Evolutionary conservation across 2,329 filamentous ascomycete genomes (phyloP).

Genomic region (Fusarium chuoi): DNA sequence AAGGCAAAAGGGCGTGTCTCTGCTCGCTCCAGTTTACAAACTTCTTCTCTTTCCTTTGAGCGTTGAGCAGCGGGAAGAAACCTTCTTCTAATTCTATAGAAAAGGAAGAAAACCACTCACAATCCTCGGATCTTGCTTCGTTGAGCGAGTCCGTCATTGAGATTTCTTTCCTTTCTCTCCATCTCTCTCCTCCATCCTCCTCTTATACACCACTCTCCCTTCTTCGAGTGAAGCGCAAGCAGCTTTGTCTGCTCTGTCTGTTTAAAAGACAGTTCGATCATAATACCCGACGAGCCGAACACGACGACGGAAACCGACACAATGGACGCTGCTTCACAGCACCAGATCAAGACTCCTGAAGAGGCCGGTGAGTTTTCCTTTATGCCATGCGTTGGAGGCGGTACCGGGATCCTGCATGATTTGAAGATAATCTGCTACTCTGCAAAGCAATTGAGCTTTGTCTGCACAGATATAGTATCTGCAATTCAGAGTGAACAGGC

Average conservation of each 20-base stretch:
- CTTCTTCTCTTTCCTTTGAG: slow-evolving; percentile 33
- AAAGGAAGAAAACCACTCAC: slow-evolving; percentile 40
- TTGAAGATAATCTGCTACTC: slow-evolving; percentile 1
- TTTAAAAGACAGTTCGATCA: slow-evolving; percentile 24
- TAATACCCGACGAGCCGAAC: slow-evolving; percentile 33
- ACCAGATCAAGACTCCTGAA: slow-evolving; percentile 67
- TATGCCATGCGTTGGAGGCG: background rate
- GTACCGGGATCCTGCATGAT: slow-evolving; percentile 14
- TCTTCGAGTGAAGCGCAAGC: slow-evolving; percentile 43
- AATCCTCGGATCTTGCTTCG: slow-evolving; percentile 36
- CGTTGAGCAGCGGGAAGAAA: slow-evolving; percentile 43
- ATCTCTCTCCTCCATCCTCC: slow-evolving; percentile 6
- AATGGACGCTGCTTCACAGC: slow-evolving; percentile 55
- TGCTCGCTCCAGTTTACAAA: slow-evolving; percentile 35
- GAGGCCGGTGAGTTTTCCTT: slow-evolving; percentile 68
- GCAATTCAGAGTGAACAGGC: background rate
- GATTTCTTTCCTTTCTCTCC: slow-evolving; percentile 32
- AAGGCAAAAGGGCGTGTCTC: slow-evolving; percentile 31
- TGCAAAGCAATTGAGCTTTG: background rate
- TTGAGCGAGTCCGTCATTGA: slow-evolving; percentile 39
- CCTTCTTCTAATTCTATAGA: slow-evolving; percentile 38
- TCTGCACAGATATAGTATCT: background rate
- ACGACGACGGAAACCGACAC: slow-evolving; percentile 39
- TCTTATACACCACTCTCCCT: slow-evolving; percentile 13
- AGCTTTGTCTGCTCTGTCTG: slow-evolving; percentile 36